Evolutionary conservation across 192 early-diverging fungal genomes (phyloP).

Genomic region (Kickxella alabastrina): DNA sequence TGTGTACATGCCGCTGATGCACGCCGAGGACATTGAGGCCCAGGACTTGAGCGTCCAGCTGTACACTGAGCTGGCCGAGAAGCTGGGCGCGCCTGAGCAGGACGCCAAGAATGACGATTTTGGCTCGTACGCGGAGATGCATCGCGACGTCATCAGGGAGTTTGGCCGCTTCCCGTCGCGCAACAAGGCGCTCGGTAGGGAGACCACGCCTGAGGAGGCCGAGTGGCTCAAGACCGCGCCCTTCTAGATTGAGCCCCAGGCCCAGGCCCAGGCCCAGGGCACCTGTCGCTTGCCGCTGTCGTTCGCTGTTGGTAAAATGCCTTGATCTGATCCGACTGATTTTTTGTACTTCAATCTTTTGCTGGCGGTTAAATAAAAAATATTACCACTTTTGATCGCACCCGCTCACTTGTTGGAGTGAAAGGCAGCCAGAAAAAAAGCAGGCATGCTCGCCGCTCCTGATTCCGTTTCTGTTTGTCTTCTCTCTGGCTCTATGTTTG

Average conservation of each 20-base stretch:
- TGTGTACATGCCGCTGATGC: conserved; percentile 61
- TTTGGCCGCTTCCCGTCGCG: conserved; percentile 65
- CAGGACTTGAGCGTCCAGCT: conserved; percentile 55
- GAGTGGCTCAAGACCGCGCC: conserved; percentile 45
- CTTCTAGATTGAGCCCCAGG: too few relatives aligned
- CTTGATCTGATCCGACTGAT: too few relatives aligned
- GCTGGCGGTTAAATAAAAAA: not conserved
- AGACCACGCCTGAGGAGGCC: conserved; percentile 55
- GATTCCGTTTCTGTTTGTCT: too few relatives aligned
- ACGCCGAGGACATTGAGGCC: conserved; percentile 59
- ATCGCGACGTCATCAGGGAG: conserved; percentile 52
- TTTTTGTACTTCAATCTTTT: too few relatives aligned
- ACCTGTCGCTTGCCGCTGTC: too few relatives aligned
- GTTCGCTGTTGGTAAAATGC: too few relatives aligned
- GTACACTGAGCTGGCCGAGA: conserved; percentile 46
- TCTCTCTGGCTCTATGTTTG: too few relatives aligned
- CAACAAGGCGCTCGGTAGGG: conserved; percentile 53
- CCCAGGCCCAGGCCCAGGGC: too few relatives aligned
- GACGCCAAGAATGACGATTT: conserved; percentile 28
- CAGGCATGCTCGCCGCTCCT: too few relatives aligned
- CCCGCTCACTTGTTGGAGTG: too few relatives aligned
- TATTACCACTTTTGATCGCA: too few relatives aligned
- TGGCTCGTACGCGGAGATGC: conserved; percentile 45
- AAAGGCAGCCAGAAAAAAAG: too few relatives aligned
- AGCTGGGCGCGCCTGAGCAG: conserved; percentile 37